phyloP scores from a whole-genome alignment of 2,329 filamentous ascomycete genomes.

The Diaporthe amygdali region DNA sequence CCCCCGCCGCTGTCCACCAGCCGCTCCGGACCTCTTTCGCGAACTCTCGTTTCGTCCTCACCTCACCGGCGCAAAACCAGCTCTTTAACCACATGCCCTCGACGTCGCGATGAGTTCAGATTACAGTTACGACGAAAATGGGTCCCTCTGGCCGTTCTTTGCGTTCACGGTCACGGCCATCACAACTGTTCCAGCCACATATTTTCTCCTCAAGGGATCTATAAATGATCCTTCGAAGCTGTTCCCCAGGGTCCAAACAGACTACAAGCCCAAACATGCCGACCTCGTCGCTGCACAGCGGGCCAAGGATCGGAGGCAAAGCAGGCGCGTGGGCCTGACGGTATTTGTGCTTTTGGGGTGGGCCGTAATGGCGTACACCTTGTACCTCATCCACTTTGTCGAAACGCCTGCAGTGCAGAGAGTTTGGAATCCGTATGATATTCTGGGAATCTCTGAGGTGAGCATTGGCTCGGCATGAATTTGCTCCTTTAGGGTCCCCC shows the following conservation, averaged over 20 bases:
- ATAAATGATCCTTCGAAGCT: conserved; percentile 74
- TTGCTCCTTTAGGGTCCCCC: conserved; percentile 16
- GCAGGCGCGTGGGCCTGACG: conserved; percentile 85
- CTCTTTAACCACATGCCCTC: conserved; percentile 30
- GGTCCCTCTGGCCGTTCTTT: conserved; percentile 99
- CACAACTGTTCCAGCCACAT: conserved; percentile 88
- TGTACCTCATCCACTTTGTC: conserved; percentile 86
- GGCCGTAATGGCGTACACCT: conserved; percentile 85
- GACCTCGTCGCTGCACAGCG: conserved; percentile 84
- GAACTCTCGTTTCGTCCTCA: not conserved
- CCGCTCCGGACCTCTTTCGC: not conserved
- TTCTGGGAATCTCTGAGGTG: conserved; percentile 84
- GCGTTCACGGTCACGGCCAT: conserved; percentile 88
- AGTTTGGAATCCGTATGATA: conserved; percentile 97
- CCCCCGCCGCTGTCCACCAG: conserved; percentile 25
- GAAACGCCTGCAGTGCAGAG: conserved; percentile 69
- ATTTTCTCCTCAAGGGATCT: conserved; percentile 81
- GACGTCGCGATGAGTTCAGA: conserved; percentile 80
- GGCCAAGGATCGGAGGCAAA: conserved; percentile 85
- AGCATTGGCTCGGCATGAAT: conserved; percentile 30
- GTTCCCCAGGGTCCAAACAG: conserved; percentile 80
- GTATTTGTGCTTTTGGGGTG: conserved; percentile 79
- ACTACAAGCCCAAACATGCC: conserved; percentile 81
- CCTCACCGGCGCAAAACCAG: not conserved
- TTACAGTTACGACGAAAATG: conserved; percentile 98